Base-by-base conservation (phyloP, 2,329 filamentous ascomycete species). In the Fusarium cicatricum region DNA sequence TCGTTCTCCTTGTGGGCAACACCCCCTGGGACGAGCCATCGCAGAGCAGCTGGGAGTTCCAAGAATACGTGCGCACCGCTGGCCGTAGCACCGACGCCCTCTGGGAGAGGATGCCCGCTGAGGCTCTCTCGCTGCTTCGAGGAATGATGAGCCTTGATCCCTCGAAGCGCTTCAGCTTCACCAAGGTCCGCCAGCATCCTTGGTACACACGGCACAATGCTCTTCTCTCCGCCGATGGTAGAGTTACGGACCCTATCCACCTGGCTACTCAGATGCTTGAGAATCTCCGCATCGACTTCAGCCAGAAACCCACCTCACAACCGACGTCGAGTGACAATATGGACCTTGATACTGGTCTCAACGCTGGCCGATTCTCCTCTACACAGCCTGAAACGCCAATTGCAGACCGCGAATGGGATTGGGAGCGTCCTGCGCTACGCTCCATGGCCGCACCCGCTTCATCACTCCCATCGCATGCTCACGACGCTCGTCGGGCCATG, bases 21-120 rank as follows among this genome's bases (percentile, higher is more conserved):
- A 99, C 95, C 2, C 95, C 95, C 0, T 99, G 95, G 95, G 95
- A 98, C 70, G 91, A 95, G 71, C 95, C 95, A 0, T 94, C 92
- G 3, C 78, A 84, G 31, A 83, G 86, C 52, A 97, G 92, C 72
- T 96, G 91, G 80, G 95, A 99, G 75, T 99, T 90, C 66, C 85
- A 90, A 67, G 92, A 97, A 74, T 99, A 96, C 72, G 80, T 90
- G 34, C 85, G 86, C 54, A 91, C 87, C 2, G 88, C 89, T 46
- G 91, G 92, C n/a, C 86, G 88, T 61, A 94, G 91, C 62, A 85
- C 85, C 2, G 95, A 99, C 71, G 88, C 91, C 50, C 80, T 98
- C 2, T 99, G 95, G 95, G 78, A 86, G 62, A 86, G 88, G 51
- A 77, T 98, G 16, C 93, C 94, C 0, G 52, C 81, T 1, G 86